Percentiles rank a stretch among this genome's conserved stretches.
Conservation (phyloP, 257 asterid species). For the Rubia yunnanensis region DNA sequence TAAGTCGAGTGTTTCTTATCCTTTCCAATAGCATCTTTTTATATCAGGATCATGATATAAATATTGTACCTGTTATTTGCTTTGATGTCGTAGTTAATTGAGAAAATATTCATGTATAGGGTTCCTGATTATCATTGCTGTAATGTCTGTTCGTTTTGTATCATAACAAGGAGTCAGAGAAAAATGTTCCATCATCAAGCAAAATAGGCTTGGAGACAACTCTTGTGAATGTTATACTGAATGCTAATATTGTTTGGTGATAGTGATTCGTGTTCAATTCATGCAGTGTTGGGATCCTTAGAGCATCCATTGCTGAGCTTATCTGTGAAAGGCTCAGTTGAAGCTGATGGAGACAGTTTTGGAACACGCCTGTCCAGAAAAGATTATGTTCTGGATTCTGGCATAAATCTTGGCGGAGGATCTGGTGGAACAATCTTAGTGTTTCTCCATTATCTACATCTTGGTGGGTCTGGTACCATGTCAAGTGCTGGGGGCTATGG, state of each 20-base stretch:
- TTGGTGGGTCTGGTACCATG: slow-evolving; percentile 51
- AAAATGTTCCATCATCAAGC: not conserved
- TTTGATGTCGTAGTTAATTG: not conserved
- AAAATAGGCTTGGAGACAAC: not conserved
- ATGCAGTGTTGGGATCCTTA: slow-evolving; percentile 85
- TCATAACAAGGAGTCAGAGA: too few species aligned
- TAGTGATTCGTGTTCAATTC: slow-evolving; percentile 12
- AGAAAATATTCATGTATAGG: not conserved
- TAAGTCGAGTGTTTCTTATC: not conserved
- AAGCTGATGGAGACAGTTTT: slow-evolving; percentile 70
- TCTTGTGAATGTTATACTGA: not conserved
- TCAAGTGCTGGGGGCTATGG: slow-evolving; percentile 88
- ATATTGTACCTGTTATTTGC: not conserved
- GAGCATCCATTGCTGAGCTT: slow-evolving; percentile 69
- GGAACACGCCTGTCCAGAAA: slow-evolving; percentile 25
- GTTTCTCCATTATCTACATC: slow-evolving; percentile 52
- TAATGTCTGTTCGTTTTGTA: not conserved
- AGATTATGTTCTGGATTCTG: slow-evolving; percentile 15
- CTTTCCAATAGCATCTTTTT: not conserved
- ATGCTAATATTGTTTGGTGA: not conserved
- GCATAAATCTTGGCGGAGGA: slow-evolving; percentile 85
- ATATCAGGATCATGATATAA: not conserved
- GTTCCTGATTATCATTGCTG: not conserved
- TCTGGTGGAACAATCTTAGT: slow-evolving; percentile 94
- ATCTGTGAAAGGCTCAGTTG: slow-evolving; percentile 64